Evolutionary conservation across 129 eudicot species (phyloP).

Genomic region (Sambucus nigra): DNA sequence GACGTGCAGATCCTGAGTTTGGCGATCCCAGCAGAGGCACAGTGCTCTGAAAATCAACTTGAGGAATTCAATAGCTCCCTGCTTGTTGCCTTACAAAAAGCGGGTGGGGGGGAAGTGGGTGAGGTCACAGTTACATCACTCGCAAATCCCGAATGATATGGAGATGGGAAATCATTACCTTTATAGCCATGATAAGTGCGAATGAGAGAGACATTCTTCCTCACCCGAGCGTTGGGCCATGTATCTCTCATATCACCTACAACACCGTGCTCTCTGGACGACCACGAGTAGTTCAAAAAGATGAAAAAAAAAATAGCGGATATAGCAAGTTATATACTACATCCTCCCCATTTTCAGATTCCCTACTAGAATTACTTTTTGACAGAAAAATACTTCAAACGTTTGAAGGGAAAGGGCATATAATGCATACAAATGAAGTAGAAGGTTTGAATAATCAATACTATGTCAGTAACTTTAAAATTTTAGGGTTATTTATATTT

Average conservation of each 20-base stretch:
- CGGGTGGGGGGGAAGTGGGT: neutral
- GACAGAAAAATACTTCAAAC: no score
- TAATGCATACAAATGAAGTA: no score
- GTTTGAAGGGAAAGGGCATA: no score
- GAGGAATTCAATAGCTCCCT: conserved; percentile 75
- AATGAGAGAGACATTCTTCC: conserved; percentile 77
- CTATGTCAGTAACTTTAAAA: no score
- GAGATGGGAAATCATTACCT: conserved; percentile 31
- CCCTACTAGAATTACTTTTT: no score
- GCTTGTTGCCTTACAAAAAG: conserved; percentile 64
- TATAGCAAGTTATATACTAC: no score
- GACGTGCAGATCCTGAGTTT: conserved; percentile 87
- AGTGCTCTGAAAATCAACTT: conserved; percentile 87
- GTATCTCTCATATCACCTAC: conserved; percentile 99
- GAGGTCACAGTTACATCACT: neutral
- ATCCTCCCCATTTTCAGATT: no score
- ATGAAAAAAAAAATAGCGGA: neutral
- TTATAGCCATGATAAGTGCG: conserved; percentile 94
- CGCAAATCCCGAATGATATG: no score
- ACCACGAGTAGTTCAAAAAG: neutral
- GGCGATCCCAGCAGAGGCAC: conserved; percentile 99
- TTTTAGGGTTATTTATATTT: no score
- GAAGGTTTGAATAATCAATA: no score
- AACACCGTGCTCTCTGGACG: conserved; percentile 85
- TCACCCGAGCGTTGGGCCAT: conserved; percentile 94